Conservation (phyloP, 371 early-diverging fungal species). For the Dichotomocladium elegans region DNA sequence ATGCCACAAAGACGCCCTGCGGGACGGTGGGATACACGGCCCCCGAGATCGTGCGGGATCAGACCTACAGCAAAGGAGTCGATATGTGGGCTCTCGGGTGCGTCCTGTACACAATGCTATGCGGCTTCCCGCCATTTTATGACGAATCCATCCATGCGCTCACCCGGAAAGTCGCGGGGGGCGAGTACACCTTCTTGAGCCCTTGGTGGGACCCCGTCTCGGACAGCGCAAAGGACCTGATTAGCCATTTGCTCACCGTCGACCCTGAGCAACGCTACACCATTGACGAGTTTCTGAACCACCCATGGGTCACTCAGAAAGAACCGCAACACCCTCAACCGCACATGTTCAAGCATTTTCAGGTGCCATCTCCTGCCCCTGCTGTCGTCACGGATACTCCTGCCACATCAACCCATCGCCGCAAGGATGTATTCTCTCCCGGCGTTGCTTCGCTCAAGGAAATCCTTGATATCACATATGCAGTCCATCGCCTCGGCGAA, state of each 20-base stretch:
- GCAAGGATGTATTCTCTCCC: slow-evolving; percentile 28
- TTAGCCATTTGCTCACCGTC: slow-evolving; percentile 55
- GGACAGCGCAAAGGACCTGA: slow-evolving; percentile 69
- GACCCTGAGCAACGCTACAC: slow-evolving; percentile 56
- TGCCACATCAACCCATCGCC: slow-evolving; percentile 1
- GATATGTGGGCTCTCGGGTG: slow-evolving; percentile 86
- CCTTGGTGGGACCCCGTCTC: slow-evolving; percentile 80
- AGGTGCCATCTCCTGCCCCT: neutral
- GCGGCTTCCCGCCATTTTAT: slow-evolving; percentile 79
- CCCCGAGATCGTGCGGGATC: slow-evolving; percentile 71
- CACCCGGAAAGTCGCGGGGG: slow-evolving; percentile 60
- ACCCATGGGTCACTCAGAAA: slow-evolving; percentile 70
- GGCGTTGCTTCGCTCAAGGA: slow-evolving; percentile 47
- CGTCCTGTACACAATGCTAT: slow-evolving; percentile 74
- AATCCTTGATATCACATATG: slow-evolving; percentile 48
- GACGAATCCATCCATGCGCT: slow-evolving; percentile 61
- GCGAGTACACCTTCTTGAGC: slow-evolving; percentile 60
- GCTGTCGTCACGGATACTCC: neutral
- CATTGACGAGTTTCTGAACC: slow-evolving; percentile 66
- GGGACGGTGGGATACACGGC: slow-evolving; percentile 82
- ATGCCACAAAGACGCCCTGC: slow-evolving; percentile 71
- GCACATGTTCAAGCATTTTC: too few relatives aligned
- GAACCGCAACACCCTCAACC: neutral
- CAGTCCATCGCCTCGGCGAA: slow-evolving; percentile 52
- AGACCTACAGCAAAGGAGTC: slow-evolving; percentile 65